Percentiles rank a stretch among this genome's conserved stretches.
Conservation (phyloP, 139 green algal genomes). For the Raphidocelis subcapitata region DNA sequence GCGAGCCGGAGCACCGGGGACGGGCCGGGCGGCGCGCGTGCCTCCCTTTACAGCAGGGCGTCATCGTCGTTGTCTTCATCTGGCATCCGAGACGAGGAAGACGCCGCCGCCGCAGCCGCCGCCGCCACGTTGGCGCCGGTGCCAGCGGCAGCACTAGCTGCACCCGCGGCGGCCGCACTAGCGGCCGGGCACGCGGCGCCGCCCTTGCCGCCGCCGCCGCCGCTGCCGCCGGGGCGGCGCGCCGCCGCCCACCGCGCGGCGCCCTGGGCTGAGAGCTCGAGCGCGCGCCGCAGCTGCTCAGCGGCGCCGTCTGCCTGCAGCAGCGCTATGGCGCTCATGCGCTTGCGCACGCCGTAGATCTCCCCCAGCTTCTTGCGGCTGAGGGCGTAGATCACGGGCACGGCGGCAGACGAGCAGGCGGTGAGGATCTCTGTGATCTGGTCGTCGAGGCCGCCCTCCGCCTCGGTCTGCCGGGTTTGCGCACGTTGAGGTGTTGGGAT, state of each 20-base stretch:
- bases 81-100: too few relatives aligned
- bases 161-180: too few relatives aligned
- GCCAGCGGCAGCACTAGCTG: too few relatives aligned
- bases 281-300: conserved; percentile 36
- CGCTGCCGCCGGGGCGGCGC: neutral
- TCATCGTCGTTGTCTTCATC: too few relatives aligned
- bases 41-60: too few relatives aligned
- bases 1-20: too few relatives aligned
- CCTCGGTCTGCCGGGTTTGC: conserved; percentile 45
- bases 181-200: too few relatives aligned
- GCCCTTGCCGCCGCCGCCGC: too few relatives aligned
- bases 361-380: conserved; percentile 78
- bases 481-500: too few relatives aligned
- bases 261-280: conserved; percentile 34
- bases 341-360: conserved; percentile 79
- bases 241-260: conserved; percentile 17
- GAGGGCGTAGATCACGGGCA: conserved; percentile 72
- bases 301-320: conserved; percentile 60
- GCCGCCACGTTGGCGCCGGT: too few relatives aligned
- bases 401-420: conserved; percentile 27
- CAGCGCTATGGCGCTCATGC: conserved; percentile 75
- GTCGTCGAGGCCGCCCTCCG: conserved; percentile 57
- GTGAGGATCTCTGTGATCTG: conserved; percentile 61
- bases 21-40: too few relatives aligned
- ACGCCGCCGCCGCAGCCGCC: too few relatives aligned